Evolutionary conservation across 2,329 filamentous ascomycete species (phyloP).

Genomic region (Verticillium klebahnii): DNA sequence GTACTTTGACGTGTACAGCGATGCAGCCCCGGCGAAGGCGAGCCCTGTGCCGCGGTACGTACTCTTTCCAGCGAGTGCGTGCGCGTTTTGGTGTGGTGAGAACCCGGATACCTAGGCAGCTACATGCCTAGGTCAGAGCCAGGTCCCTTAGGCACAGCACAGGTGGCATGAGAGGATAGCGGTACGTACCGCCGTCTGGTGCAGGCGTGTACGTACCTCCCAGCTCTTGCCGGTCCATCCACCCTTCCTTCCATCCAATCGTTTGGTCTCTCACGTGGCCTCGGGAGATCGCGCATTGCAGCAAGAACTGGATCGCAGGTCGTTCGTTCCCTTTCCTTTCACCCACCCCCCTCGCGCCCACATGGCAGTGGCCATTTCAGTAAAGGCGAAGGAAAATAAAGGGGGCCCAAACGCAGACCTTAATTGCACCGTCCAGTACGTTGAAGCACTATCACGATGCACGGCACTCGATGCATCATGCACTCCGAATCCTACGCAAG

Average conservation of each 20-base stretch:
- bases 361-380: not conserved
- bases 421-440: not conserved
- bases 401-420: not conserved
- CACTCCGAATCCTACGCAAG: not conserved
- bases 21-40: not conserved
- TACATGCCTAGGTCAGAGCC: not conserved
- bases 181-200: no score
- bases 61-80: not conserved
- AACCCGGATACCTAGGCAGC: not conserved
- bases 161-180: no score
- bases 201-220: not conserved
- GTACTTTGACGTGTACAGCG: not conserved
- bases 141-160: not conserved
- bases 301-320: constrained; percentile 5
- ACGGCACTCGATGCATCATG: not conserved
- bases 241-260: not conserved
- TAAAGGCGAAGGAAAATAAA: not conserved
- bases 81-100: no score
- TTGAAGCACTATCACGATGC: not conserved
- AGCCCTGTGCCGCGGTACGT: not conserved
- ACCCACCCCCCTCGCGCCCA: not conserved
- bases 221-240: not conserved
- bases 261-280: constrained; percentile 8
- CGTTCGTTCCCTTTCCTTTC: not conserved
- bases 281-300: constrained; percentile 14